Percentiles rank a stretch among this genome's conserved stretches.
These are phyloP conservation scores for Ustilago trichophora DNA, from an alignment of 1,284 basidiomycete species.

Conservation along the genomic window DNA sequence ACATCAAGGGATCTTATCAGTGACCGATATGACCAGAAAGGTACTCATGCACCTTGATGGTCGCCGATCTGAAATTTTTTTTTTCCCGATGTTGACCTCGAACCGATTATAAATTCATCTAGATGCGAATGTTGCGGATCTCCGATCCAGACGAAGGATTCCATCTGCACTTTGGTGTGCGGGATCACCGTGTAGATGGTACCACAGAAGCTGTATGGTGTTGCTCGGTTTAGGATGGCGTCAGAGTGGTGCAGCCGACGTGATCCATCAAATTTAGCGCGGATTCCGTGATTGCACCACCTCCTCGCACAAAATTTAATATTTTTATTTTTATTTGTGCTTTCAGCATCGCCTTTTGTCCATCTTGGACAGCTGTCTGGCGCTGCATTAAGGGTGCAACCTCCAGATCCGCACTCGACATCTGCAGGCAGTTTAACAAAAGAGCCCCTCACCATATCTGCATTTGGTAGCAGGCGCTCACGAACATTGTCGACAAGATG, in stretches of 20 bases:
- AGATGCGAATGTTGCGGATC: too few relatives aligned
- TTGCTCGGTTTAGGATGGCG: too few relatives aligned
- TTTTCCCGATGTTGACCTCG: too few relatives aligned
- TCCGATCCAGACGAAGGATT: too few relatives aligned
- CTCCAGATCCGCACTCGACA: constrained; percentile 7
- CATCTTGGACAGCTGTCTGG: constrained; percentile 36
- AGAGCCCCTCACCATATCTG: too few relatives aligned
- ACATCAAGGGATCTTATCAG: too few relatives aligned
- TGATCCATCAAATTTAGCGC: constrained; percentile 23
- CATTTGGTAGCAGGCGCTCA: background rate
- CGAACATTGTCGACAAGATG: constrained; percentile 11
- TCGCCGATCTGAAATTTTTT: constrained; percentile 10
- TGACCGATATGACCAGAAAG: constrained; percentile 12
- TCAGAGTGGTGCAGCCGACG: constrained; percentile 23
- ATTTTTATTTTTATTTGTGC: background rate
- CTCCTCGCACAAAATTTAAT: constrained; percentile 8
- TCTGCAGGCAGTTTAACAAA: too few relatives aligned
- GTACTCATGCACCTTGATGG: constrained; percentile 20
- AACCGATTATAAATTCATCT: too few relatives aligned
- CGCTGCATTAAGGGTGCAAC: background rate
- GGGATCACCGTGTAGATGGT: too few relatives aligned
- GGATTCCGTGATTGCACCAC: constrained; percentile 32
- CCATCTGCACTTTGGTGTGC: too few relatives aligned
- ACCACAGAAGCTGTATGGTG: background rate
- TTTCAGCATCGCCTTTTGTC: too few relatives aligned